Percentiles rank a stretch among this genome's conserved stretches.
Evolutionary conservation across 2,329 filamentous ascomycete genomes (phyloP).

Genomic region (Claviceps monticola): DNA sequence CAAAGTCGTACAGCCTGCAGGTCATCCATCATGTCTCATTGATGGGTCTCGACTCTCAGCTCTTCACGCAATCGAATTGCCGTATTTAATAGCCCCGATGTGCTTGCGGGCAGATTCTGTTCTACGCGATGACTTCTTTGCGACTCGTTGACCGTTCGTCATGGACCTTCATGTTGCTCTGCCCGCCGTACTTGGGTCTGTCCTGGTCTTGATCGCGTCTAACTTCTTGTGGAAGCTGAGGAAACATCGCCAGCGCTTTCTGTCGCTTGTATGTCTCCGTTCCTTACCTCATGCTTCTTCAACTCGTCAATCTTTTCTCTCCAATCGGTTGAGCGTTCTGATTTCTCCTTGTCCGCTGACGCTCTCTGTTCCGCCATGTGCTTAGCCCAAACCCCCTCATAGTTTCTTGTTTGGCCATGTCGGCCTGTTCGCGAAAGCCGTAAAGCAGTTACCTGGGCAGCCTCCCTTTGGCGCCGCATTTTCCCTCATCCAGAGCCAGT

Average conservation of each 20-base stretch:
- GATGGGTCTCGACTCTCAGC: neutral
- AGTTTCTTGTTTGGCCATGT: conserved; percentile 1
- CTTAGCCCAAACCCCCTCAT: conserved; percentile 1
- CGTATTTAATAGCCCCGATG: neutral
- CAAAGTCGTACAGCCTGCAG: neutral
- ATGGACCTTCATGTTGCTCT: conserved; percentile 1
- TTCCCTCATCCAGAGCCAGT: neutral
- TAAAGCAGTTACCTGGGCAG: neutral
- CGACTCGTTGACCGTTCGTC: neutral
- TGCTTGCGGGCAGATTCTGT: neutral
- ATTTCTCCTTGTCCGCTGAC: neutral
- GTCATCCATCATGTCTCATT: neutral
- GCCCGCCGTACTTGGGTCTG: neutral
- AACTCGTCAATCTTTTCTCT: neutral
- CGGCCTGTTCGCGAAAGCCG: neutral
- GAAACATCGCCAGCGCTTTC: neutral
- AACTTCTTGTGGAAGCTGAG: neutral
- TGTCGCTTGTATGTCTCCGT: neutral
- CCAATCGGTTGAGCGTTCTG: neutral
- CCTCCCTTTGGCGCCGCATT: neutral
- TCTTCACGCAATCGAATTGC: neutral
- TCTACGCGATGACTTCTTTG: neutral
- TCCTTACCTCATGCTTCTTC: neutral
- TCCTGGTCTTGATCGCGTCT: neutral
- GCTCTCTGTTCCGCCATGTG: neutral